A percentile compares a stretch with the other conserved stretches of the same genome.
These are phyloP conservation scores for Hortiboletus campestris DNA, from an alignment of 768 basidiomycete species.

Conservation along the genomic window DNA sequence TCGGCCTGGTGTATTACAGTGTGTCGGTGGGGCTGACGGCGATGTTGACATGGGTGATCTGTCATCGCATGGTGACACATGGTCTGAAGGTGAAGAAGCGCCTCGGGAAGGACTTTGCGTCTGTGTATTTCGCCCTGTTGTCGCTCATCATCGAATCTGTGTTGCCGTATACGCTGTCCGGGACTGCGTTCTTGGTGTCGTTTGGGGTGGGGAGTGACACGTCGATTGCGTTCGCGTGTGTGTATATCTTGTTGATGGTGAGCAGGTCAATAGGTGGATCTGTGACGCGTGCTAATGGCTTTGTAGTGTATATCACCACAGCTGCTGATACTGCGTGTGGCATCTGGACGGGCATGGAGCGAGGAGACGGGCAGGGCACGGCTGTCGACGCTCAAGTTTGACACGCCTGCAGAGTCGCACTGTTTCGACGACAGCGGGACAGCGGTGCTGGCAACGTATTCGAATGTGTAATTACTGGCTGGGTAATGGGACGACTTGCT, in stretches of 20 bases:
- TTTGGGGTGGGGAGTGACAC: constrained; percentile 16
- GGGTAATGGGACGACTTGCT: neutral
- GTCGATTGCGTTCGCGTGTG: constrained; percentile 14
- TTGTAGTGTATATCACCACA: constrained; percentile 26
- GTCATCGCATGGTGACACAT: constrained; percentile 16
- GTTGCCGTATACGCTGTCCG: constrained; percentile 25
- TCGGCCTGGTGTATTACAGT: constrained; percentile 21
- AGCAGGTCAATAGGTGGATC: neutral
- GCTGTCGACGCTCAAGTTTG: constrained; percentile 15
- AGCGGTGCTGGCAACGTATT: neutral
- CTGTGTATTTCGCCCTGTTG: constrained; percentile 17
- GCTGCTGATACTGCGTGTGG: constrained; percentile 25
- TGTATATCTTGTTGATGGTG: constrained; percentile 28
- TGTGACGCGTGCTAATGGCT: neutral
- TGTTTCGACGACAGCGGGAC: neutral
- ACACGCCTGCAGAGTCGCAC: neutral
- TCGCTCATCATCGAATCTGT: constrained; percentile 24
- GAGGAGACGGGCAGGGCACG: constrained; percentile 5
- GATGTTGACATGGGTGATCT: constrained; percentile 20
- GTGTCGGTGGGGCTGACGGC: constrained; percentile 21
- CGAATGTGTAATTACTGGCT: neutral
- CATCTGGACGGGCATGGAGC: constrained; percentile 17
- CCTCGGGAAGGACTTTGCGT: constrained; percentile 22
- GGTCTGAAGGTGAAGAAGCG: constrained; percentile 7
- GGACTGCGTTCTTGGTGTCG: constrained; percentile 23